Conservation (phyloP, 78 protist species). For the Dictyostelium firmibasis region DNA sequence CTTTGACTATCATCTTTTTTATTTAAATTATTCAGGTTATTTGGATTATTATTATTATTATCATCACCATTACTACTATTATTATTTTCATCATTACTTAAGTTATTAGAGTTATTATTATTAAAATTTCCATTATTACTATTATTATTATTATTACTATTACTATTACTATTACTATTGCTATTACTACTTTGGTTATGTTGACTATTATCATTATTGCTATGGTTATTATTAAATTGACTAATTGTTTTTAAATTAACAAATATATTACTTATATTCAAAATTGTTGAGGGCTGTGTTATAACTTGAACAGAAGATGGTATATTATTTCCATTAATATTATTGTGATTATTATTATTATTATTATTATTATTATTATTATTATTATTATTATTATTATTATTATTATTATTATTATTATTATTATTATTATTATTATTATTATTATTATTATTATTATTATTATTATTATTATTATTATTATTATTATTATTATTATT, state of each 20-base stretch:
- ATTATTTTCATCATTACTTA: background rate
- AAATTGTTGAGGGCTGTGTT: background rate
- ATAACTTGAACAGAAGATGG: background rate
- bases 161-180: background rate
- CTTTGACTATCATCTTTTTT: background rate
- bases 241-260: background rate
- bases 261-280: background rate
- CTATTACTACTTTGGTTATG: background rate
- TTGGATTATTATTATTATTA: constrained; percentile 11
- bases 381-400: background rate
- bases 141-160: background rate
- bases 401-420: background rate
- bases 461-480: background rate
- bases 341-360: background rate
- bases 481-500: too few species aligned
- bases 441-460: background rate
- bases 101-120: background rate
- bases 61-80: constrained; percentile 1
- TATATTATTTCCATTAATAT: background rate
- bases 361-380: background rate
- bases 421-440: background rate
- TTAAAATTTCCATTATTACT: background rate
- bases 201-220: background rate
- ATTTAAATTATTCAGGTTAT: background rate
- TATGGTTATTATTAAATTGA: background rate